phyloP scores from a whole-genome alignment of 2,329 filamentous ascomycete species.

The Fusarium fujikuroi region DNA sequence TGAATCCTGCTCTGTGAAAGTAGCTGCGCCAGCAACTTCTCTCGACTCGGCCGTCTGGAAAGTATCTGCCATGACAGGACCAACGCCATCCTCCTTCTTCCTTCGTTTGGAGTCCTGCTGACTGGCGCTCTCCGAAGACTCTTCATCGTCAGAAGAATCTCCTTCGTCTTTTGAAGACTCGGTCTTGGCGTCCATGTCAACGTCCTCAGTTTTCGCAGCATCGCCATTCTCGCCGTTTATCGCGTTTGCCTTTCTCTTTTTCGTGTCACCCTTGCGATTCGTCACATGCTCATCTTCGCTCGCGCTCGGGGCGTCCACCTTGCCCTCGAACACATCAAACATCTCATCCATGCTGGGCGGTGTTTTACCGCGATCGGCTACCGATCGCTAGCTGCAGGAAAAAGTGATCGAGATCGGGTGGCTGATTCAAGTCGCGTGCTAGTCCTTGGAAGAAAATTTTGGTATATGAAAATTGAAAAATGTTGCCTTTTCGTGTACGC shows the following conservation, averaged over 20 bases:
- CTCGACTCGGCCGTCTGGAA: slow-evolving; percentile 96
- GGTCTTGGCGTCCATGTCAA: slow-evolving; percentile 55
- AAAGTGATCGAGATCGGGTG: slow-evolving; percentile 30
- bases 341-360: slow-evolving; percentile 74
- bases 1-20: slow-evolving; percentile 71
- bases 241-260: slow-evolving; percentile 89
- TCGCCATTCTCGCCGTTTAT: slow-evolving; percentile 59
- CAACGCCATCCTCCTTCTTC: slow-evolving; percentile 69
- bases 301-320: slow-evolving; percentile 53
- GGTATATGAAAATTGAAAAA: background rate
- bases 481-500: background rate
- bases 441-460: background rate
- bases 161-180: slow-evolving; percentile 52
- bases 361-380: slow-evolving; percentile 19
- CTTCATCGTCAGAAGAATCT: slow-evolving; percentile 49
- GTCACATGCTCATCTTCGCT: slow-evolving; percentile 57
- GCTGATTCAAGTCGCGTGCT: slow-evolving; percentile 1
- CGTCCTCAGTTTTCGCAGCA: slow-evolving; percentile 37
- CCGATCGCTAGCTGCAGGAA: slow-evolving; percentile 18
- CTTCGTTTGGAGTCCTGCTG: slow-evolving; percentile 71
- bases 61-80: slow-evolving; percentile 86
- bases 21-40: slow-evolving; percentile 84
- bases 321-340: slow-evolving; percentile 84
- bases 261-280: slow-evolving; percentile 68
- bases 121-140: slow-evolving; percentile 57